Base-by-base conservation (phyloP, 768 basidiomycete genomes). In the Mycena galopus region DNA sequence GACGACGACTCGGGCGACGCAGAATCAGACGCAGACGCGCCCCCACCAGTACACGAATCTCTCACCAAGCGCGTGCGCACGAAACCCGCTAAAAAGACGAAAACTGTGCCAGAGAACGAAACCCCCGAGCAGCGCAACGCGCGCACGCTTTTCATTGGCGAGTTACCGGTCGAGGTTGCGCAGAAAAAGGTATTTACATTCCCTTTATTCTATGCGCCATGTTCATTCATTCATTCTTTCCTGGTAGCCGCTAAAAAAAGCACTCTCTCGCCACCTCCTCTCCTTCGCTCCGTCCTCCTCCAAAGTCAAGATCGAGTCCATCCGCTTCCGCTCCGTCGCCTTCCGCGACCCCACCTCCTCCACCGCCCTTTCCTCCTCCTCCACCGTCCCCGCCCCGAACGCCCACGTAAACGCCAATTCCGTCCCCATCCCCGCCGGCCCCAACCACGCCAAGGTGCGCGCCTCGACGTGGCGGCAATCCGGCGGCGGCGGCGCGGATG, bases 121-220 rank as follows among this genome's bases (percentile, higher is more conserved):
- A 94, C 94, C 0, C 79, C 88, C 21, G 91, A 90, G 66, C 90
- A 88, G 71, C 88, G 93, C 58, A 91, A 98, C 76, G 87, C 88
- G 21, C 89, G 97, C 30, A 98, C 97, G 7, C 86, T 98, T 57
- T 99, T 99, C 81, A 84, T 99, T 17, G 97, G 97, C 4, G 98
- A 98, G 78, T 84, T 99, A 2, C 89, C 92, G 0, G 83, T 93
- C 1, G 92, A 94, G 10, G 89, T 94, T 23, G 92, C 91, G 21
- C 92, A 93, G 57, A 91, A 89, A 77, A 92, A 91, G 82, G 97
- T 96, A 73, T 51, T 9, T 37, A 37, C 4, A 47, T n/a, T 47
- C 44, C 17, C 7, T 21, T 7, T n/a, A 6, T 19, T 47, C 44
- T 37, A 47, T 47, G 21, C 44, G n/a, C 21, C 14, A 7, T 21